Evolutionary conservation across 192 early-diverging fungal species (phyloP).

Genomic region (Mortierella antarctica): DNA sequence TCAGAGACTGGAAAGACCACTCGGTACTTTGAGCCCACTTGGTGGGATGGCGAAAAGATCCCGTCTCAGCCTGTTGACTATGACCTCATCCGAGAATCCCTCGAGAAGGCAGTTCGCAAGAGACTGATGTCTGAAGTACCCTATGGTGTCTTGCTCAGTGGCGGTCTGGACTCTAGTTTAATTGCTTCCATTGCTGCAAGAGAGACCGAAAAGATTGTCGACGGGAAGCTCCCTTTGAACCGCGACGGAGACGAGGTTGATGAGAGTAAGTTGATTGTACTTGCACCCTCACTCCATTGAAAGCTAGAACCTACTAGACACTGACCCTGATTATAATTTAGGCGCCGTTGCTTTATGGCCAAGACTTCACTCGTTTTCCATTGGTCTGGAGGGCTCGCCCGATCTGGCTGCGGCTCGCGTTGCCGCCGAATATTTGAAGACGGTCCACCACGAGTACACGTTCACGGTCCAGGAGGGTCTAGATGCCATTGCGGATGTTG

Average conservation of each 20-base stretch:
- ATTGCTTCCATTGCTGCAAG: conserved; percentile 95
- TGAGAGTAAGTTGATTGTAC: conserved; percentile 48
- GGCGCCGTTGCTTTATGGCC: conserved; percentile 81
- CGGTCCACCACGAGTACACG: conserved; percentile 95
- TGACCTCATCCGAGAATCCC: conserved; percentile 76
- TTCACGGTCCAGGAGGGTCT: conserved; percentile 97
- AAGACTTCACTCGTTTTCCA: conserved; percentile 96
- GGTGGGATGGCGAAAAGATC: conserved; percentile 79
- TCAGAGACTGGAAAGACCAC: conserved; percentile 79
- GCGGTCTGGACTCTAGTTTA: conserved; percentile 95
- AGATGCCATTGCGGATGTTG: conserved; percentile 94
- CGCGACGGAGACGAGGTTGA: conserved; percentile 76
- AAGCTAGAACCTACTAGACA: too few species aligned
- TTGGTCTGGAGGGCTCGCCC: conserved; percentile 93
- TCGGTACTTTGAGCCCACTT: conserved; percentile 91
- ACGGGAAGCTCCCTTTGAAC: conserved; percentile 55
- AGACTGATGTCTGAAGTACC: conserved; percentile 98
- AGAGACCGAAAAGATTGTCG: conserved; percentile 77
- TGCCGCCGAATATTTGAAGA: conserved; percentile 91
- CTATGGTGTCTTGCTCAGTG: conserved; percentile 94
- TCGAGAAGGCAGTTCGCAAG: conserved; percentile 93
- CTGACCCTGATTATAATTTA: conserved; percentile 7
- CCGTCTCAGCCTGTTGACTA: conserved; percentile 72
- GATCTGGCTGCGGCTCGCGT: conserved; percentile 91
- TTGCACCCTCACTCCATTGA: conserved; percentile 7